Evolutionary conservation across 23 red algal species (phyloP).

Genomic region (Chondrus crispus): DNA sequence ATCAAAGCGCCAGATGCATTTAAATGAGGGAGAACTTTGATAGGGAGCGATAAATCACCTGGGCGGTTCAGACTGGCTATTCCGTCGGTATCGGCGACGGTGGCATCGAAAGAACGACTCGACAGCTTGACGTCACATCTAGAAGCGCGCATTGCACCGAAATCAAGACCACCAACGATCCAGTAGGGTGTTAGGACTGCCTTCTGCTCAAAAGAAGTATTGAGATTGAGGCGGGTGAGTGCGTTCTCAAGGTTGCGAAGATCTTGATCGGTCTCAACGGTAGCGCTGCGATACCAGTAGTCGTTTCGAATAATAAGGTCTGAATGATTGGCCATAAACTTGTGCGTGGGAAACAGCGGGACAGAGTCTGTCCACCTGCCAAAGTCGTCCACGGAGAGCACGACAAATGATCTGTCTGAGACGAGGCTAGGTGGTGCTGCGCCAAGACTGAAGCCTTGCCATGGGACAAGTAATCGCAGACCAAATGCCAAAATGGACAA

Average conservation of each 20-base stretch:
- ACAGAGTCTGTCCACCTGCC: constrained; percentile 57
- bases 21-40: constrained; percentile 10
- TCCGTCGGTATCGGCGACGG: too few species aligned
- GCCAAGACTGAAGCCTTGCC: background rate
- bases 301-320: constrained; percentile 4
- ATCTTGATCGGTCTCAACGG: constrained; percentile 50
- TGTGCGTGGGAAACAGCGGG: constrained; percentile 47
- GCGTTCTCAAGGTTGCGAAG: background rate
- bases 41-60: constrained; percentile 58
- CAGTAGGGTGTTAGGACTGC: constrained; percentile 71
- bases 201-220: background rate
- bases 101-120: too few species aligned
- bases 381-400: constrained; percentile 59
- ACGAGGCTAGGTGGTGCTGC: background rate
- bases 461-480: background rate
- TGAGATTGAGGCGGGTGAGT: constrained; percentile 26
- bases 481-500: background rate
- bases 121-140: background rate
- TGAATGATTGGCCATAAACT: background rate
- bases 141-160: constrained; percentile 32
- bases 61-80: too few species aligned
- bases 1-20: background rate
- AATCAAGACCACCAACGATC: constrained; percentile 69
- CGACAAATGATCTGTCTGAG: constrained; percentile 38
- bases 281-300: constrained; percentile 36